A percentile compares a stretch with the other conserved stretches of the same genome.
Evolutionary conservation across 169 alveolate species (phyloP).

Genomic region (Pseudocohnilembus persalinus): DNA sequence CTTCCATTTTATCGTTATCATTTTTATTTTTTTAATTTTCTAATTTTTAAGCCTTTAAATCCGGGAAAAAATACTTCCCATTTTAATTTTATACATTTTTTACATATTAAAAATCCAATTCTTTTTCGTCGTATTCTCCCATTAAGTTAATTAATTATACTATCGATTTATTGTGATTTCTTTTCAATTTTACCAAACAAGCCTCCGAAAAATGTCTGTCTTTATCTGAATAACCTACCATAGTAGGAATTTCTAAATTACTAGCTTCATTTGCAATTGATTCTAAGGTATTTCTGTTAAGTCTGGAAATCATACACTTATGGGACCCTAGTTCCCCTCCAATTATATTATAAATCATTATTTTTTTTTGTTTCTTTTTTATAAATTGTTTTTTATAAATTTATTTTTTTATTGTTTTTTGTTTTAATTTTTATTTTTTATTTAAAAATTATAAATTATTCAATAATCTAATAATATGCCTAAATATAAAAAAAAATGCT

Average conservation of each 20-base stretch:
- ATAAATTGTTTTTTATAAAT: too few relatives aligned
- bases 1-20: neutral
- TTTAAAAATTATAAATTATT: too few relatives aligned
- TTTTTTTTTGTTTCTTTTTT: too few relatives aligned
- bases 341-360: neutral
- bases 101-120: too few relatives aligned
- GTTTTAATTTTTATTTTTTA: neutral
- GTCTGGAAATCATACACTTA: neutral
- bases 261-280: neutral
- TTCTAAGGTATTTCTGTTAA: neutral
- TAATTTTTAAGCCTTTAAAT: too few relatives aligned
- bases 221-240: neutral
- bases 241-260: neutral
- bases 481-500: too few relatives aligned
- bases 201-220: neutral
- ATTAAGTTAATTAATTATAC: too few relatives aligned
- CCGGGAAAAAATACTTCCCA: neutral
- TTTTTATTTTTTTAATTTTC: too few relatives aligned
- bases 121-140: neutral
- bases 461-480: neutral
- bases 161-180: neutral
- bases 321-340: neutral
- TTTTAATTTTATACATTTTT: too few relatives aligned
- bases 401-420: too few relatives aligned
- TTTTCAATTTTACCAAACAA: neutral